Evolutionary conservation across 345 rosid species (phyloP), one percentile per base, ranked within the genome.

Genomic region (Aethionema arabicum): DNA sequence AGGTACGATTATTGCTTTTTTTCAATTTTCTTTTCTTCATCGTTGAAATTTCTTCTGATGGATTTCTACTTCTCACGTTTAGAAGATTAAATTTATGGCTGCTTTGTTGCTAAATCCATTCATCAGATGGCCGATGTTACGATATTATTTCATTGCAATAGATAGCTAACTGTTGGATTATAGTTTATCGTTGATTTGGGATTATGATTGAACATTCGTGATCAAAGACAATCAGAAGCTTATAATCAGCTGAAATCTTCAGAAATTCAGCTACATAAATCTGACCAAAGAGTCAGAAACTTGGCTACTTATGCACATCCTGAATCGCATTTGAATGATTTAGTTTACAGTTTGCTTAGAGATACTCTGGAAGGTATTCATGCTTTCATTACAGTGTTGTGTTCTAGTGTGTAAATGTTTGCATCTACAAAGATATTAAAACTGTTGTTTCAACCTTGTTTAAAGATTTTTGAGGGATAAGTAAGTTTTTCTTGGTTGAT

Each of bases 1-100:
- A 92, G 88, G 98, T 91, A 63, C 37, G 14, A 9, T 31, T 39
- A 43, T 56, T 47, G 21, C 6, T 48, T 43, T 14, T 41, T 51
- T 38, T 67, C 52, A 29, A 7, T 42, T 42, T 33, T 21, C 53
- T 46, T 47, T 37, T 53, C 44, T 42, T 42, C 35, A 8, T 32
- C 14, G 31, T 48, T 61, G 8, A 35, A 32, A 14, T 43, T 35
- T 45, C 50, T 2, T 53, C 29, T 13, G 42, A 35, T 33, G 37
- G n/a, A n/a, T n/a, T n/a, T n/a, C n/a, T n/a, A n/a, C n/a, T n/a
- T n/a, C n/a, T 33, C 5, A 33, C 37, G 4, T 33, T 33, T 33
- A 7, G 37, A 7, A 33, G n/a, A 11, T 49, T 12, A 8, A 29
- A 50, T 39, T 63, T 49, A 9, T n/a, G 27, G 31, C 7, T 31